Conservation (phyloP, 192 early-diverging fungal genomes). For the Podila minutissima region DNA sequence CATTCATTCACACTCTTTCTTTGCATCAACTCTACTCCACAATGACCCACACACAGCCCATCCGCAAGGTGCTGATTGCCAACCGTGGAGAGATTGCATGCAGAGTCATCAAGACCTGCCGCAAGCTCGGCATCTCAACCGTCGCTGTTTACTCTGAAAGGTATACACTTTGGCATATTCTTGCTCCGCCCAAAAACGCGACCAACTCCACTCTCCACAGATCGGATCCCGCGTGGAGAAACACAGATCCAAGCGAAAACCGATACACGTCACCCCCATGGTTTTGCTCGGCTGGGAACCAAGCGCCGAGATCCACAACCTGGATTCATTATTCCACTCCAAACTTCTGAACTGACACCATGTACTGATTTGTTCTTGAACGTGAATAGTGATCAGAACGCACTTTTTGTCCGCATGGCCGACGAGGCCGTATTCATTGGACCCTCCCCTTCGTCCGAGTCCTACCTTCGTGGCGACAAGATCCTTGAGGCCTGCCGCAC, state of each 20-base stretch:
- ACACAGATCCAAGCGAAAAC: background rate
- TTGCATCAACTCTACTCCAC: background rate
- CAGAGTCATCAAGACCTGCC: slow-evolving; percentile 74
- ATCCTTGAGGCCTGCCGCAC: slow-evolving; percentile 58
- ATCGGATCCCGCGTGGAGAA: no score
- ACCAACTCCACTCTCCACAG: background rate
- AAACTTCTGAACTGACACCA: background rate
- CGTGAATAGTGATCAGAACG: slow-evolving; percentile 53
- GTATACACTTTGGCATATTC: slow-evolving; percentile 15
- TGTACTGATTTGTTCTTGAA: background rate
- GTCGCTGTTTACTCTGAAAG: slow-evolving; percentile 74
- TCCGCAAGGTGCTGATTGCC: slow-evolving; percentile 68
- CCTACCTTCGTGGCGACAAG: slow-evolving; percentile 63
- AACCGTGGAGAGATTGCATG: slow-evolving; percentile 87
- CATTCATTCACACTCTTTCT: background rate
- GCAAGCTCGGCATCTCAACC: slow-evolving; percentile 70
- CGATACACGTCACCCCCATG: background rate
- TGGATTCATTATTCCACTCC: background rate
- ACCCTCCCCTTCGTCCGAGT: slow-evolving; percentile 60
- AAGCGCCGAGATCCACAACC: background rate
- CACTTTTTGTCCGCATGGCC: slow-evolving; percentile 62
- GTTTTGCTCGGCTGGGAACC: background rate
- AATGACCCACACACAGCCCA: slow-evolving; percentile 42
- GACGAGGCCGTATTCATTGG: slow-evolving; percentile 68
- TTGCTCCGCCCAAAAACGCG: background rate